A percentile compares a stretch with the other conserved stretches of the same genome.
These are phyloP conservation scores for Penicillium paxilli DNA, from an alignment of 495 filamentous ascomycete species.

Conservation along the genomic window DNA sequence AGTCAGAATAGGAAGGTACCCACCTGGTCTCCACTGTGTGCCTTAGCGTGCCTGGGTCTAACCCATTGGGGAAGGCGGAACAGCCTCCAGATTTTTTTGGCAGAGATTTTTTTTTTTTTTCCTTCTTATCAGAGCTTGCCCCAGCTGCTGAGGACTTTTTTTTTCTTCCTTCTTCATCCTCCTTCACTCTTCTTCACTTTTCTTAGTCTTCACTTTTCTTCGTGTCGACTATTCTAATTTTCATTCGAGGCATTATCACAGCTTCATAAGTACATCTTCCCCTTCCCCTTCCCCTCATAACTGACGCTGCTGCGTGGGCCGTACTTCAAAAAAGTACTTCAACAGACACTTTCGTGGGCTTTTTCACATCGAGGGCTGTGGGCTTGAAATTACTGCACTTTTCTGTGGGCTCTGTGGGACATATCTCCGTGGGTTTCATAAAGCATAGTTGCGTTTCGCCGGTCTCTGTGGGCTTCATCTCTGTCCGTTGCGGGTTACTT, in stretches of 20 bases:
- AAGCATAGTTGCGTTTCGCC: slow-evolving; percentile 44
- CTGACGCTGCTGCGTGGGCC: slow-evolving; percentile 40
- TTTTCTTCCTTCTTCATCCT: slow-evolving; percentile 26
- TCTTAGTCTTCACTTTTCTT: slow-evolving; percentile 10
- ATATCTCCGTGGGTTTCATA: slow-evolving; percentile 44
- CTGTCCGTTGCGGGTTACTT: slow-evolving; percentile 49
- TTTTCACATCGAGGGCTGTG: slow-evolving; percentile 50
- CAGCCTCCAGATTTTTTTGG: slow-evolving; percentile 38
- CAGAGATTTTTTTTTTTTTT: slow-evolving; percentile 34
- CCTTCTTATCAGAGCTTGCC: slow-evolving; percentile 34
- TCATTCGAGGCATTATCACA: slow-evolving; percentile 10
- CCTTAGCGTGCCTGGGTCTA: slow-evolving; percentile 18
- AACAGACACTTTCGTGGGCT: slow-evolving; percentile 50
- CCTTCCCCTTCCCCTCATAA: slow-evolving; percentile 22
- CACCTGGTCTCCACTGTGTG: slow-evolving; percentile 13
- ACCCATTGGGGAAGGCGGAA: slow-evolving; percentile 24
- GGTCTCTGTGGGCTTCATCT: slow-evolving; percentile 52
- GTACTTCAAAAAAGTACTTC: slow-evolving; percentile 45
- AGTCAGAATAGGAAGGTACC: slow-evolving; percentile 11
- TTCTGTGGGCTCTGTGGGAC: slow-evolving; percentile 46
- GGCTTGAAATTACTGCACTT: slow-evolving; percentile 45
- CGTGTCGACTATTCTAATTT: slow-evolving; percentile 20
- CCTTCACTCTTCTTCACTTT: slow-evolving; percentile 12
- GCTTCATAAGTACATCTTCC: slow-evolving; percentile 16
- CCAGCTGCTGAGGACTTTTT: slow-evolving; percentile 14